Evolutionary conservation across 2,329 filamentous ascomycete genomes (phyloP).

Genomic region (Aaosphaeria pasadenensis): DNA sequence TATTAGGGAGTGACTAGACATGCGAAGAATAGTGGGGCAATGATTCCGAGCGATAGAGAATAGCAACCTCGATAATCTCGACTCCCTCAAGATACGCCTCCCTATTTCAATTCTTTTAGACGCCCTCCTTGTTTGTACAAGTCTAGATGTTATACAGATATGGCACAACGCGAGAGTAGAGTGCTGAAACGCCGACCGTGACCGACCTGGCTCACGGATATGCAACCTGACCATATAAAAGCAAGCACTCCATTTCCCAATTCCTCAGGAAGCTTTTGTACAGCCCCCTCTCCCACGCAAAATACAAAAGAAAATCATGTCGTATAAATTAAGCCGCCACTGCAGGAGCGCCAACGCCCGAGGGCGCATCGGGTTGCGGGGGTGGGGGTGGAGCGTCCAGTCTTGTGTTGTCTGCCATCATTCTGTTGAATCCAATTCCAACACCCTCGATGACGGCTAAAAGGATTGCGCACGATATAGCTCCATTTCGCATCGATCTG

Average conservation of each 20-base stretch:
- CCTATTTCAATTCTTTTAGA: too few relatives aligned
- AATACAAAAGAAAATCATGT: background rate
- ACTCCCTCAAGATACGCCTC: too few relatives aligned
- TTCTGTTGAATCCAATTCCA: slow-evolving; percentile 86
- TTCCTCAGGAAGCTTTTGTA: background rate
- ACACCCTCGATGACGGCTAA: slow-evolving; percentile 94
- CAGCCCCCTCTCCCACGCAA: background rate
- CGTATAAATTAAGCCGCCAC: background rate
- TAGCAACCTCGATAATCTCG: too few relatives aligned
- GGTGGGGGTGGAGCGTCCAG: slow-evolving; percentile 57
- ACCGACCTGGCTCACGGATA: slow-evolving; percentile 3
- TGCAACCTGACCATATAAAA: slow-evolving; percentile 1
- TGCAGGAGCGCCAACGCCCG: background rate
- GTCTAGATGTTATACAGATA: slow-evolving; percentile 3
- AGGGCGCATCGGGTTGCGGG: slow-evolving; percentile 8
- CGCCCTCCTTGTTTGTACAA: background rate
- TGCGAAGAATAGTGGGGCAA: too few relatives aligned
- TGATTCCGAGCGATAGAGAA: too few relatives aligned
- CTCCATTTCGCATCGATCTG: slow-evolving; percentile 85
- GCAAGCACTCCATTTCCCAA: background rate
- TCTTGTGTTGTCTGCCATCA: slow-evolving; percentile 84
- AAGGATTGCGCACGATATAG: slow-evolving; percentile 89
- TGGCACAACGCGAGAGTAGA: slow-evolving; percentile 4
- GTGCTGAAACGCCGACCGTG: slow-evolving; percentile 5
- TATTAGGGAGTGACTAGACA: too few relatives aligned